Percentiles rank a stretch among this genome's conserved stretches.
Evolutionary conservation across 768 basidiomycete species (phyloP).

Genomic region (Leccinum rimulosum): DNA sequence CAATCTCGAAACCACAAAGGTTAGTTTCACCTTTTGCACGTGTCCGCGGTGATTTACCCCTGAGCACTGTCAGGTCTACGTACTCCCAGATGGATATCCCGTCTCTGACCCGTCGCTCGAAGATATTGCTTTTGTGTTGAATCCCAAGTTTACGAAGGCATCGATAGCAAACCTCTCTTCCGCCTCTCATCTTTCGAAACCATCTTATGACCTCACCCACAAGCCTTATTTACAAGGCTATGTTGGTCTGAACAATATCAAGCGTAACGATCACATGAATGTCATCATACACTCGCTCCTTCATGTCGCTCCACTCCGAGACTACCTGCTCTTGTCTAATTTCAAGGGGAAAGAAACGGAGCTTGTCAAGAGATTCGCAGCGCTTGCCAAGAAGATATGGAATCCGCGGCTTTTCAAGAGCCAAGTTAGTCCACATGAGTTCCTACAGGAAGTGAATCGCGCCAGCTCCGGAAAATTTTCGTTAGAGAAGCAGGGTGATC

Average conservation of each 20-base stretch:
- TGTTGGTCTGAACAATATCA: conserved; percentile 97
- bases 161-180: conserved; percentile 57
- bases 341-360: conserved; percentile 78
- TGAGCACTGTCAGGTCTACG: conserved; percentile 72
- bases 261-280: conserved; percentile 96
- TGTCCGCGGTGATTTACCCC: conserved; percentile 16
- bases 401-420: conserved; percentile 95
- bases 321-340: conserved; percentile 78
- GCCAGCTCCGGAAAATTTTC: conserved; percentile 89
- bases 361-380: conserved; percentile 82
- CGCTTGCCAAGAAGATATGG: conserved; percentile 92
- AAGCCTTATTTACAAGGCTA: conserved; percentile 90
- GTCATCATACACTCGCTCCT: conserved; percentile 92
- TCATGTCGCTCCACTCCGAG: conserved; percentile 86
- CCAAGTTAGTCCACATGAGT: conserved; percentile 98
- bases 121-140: conserved; percentile 89
- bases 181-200: conserved; percentile 58
- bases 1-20: conserved; percentile 92
- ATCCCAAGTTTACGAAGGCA: conserved; percentile 75
- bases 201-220: conserved; percentile 80
- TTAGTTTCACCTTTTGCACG: conserved; percentile 17
- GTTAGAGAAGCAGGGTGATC: conserved; percentile 93
- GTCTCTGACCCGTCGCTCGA: conserved; percentile 96
- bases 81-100: conserved; percentile 94
- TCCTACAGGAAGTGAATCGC: conserved; percentile 93